A percentile compares a stretch with the other conserved stretches of the same genome.
phyloP scores from a whole-genome alignment of 305 asterid genomes.

The Fraxinus paxiana region DNA sequence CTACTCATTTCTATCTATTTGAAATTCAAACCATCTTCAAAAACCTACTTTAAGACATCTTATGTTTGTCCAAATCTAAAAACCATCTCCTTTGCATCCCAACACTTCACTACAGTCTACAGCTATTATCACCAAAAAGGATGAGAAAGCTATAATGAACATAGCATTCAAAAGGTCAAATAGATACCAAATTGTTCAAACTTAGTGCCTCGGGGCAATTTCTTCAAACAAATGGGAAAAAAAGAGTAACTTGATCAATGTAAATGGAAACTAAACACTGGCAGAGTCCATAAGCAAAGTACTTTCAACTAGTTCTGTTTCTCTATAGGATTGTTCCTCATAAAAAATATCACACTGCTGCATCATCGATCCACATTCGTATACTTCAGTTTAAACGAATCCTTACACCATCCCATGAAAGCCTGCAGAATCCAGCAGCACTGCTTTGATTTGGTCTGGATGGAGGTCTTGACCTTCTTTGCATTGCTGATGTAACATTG shows the following conservation, averaged over 20 bases:
- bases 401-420: slow-evolving; percentile 56
- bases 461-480: slow-evolving; percentile 71
- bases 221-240: neutral
- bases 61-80: neutral
- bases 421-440: slow-evolving; percentile 78
- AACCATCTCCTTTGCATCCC: neutral
- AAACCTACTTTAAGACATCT: neutral
- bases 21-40: neutral
- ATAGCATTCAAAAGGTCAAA: neutral
- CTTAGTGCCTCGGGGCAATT: slow-evolving; percentile 1
- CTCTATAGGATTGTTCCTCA: neutral
- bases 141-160: slow-evolving; percentile 1
- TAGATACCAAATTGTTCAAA: slow-evolving; percentile 8
- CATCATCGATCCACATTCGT: slow-evolving; percentile 5
- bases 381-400: neutral
- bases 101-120: neutral
- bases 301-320: neutral
- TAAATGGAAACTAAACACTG: neutral
- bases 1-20: neutral
- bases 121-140: neutral
- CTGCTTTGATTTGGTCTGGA: slow-evolving; percentile 82
- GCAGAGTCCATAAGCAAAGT: neutral
- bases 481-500: slow-evolving; percentile 56
- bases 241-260: neutral
- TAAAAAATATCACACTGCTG: neutral